Evolutionary conservation across 2,329 filamentous ascomycete species (phyloP), one percentile per base, ranked within the genome.

Genomic region (Verruconis gallopava): DNA sequence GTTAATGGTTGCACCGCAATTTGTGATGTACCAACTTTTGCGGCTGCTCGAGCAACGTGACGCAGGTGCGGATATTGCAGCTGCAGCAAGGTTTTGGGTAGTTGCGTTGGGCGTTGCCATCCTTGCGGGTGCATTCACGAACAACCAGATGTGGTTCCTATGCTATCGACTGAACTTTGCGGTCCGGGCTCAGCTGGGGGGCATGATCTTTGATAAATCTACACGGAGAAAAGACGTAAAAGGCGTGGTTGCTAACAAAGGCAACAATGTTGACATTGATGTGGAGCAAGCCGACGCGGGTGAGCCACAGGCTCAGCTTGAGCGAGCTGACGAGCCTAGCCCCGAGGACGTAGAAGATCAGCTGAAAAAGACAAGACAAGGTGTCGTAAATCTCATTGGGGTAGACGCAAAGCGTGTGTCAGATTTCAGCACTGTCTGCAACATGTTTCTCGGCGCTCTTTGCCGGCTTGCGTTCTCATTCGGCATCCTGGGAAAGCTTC

Each of bases 191-290:
- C 78, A 86, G 51, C 62, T 91, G 2, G 76, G 79, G 2, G 72
- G 80, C 1, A 66, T 85, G 5, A 72, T 89, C 13, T 89, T 88
- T 50, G 73, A 79, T 46, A 91, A 91, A 56, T 73, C 81, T 0
- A 75, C 86, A 67, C 71, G 79, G 34, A 72, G 79, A 38, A 89
- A 89, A 55, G 83, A 88, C 55, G 74, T 83, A 32, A 85, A 85
- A 55, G 71, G 74, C 9, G 67, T 54, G 4, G 34, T 28, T 19
- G 20, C 22, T 12, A 39, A 38, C 6, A 34, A 45, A n/a, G 35
- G 65, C 64, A 38, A 61, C 4, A n/a, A 30, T 4, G 42, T 30
- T 47, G 20, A 67, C 57, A 65, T 66, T 34, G 61, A 63, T 22
- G 53, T 54, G n/a, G 51, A 60, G 19, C 46, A 52, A 14, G 51